phyloP scores from a whole-genome alignment of 495 filamentous ascomycete genomes.

The Talaromyces borbonicus region DNA sequence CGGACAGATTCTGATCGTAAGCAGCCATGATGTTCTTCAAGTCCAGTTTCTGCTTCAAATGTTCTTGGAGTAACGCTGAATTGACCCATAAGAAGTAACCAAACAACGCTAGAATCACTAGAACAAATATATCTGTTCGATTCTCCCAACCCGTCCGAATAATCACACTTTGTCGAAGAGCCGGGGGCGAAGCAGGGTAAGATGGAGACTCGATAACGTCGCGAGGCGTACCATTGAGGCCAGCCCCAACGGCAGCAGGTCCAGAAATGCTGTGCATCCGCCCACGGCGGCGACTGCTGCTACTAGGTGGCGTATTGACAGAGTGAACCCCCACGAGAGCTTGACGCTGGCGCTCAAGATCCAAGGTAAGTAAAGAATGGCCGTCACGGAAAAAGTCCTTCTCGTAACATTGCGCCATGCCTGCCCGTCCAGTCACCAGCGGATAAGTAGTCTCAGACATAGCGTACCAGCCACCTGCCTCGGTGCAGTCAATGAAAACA shows the following conservation, averaged over 20 bases:
- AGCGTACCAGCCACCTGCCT: slow-evolving; percentile 83
- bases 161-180: slow-evolving; percentile 39
- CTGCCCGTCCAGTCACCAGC: slow-evolving; percentile 59
- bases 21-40: slow-evolving; percentile 41
- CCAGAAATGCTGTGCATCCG: slow-evolving; percentile 20
- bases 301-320: slow-evolving; percentile 18
- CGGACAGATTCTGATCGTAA: slow-evolving; percentile 35
- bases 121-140: slow-evolving; percentile 41
- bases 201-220: slow-evolving; percentile 30
- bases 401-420: slow-evolving; percentile 53
- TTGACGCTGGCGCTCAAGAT: slow-evolving; percentile 35
- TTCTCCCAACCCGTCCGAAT: slow-evolving; percentile 46
- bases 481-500: slow-evolving; percentile 81
- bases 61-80: slow-evolving; percentile 35
- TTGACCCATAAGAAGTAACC: slow-evolving; percentile 42
- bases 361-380: slow-evolving; percentile 32
- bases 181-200: slow-evolving; percentile 35
- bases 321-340: slow-evolving; percentile 45
- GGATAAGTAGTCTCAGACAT: slow-evolving; percentile 84
- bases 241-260: slow-evolving; percentile 11
- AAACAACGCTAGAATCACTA: slow-evolving; percentile 33
- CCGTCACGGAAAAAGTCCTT: slow-evolving; percentile 44
- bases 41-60: slow-evolving; percentile 43
- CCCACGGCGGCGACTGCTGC: slow-evolving; percentile 9
- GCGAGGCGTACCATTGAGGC: slow-evolving; percentile 33